Base-by-base conservation (phyloP, 352 stramenopile genomes). In the Globisporangium emineosum region DNA sequence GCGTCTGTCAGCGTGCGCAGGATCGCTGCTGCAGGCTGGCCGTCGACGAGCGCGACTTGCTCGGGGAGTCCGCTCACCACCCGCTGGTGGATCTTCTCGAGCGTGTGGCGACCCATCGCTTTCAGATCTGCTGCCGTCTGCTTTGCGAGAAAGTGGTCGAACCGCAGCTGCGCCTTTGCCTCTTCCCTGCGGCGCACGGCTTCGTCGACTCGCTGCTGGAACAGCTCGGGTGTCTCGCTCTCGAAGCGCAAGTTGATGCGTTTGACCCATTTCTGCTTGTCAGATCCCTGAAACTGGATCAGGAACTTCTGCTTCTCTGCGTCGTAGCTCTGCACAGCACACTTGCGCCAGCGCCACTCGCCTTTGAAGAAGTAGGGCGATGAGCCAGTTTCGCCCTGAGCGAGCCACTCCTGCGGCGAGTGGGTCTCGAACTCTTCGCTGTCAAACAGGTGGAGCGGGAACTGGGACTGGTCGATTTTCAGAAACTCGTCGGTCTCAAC, bases 181-280 rank as follows among this genome's bases (percentile, higher is more conserved):
- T 83, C 73, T 9, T 97, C 88, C 7, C 91, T 72, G 5, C 81
- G 71, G 21, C 64, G 61, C 45, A 83, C 57, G 0, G 93, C 93
- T 0, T 79, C 75, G 23, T 89, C 76, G 13, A 97, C 76, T 4
- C 91, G 86, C 27, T 69, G 58, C 60, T 97, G 76, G 67, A 97
- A 98, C 21, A 69, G 57, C 25, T 78, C 68, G 2, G 76, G 59
- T 15, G 79, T 72, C 72, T 98, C 87, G 15, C 62, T 86, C 42
- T 94, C 87, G 65, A 98, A 98, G 42, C 90, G 84, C 33, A 98
- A 70, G 58, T 98, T 98, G 75, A 98, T 95, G 58, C 93, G 76
- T 17, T 81, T 76, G 37, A 98, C 91, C 54, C 71, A 79, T 61
- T 98, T 98, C 23, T 91, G 80, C 37, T 81, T 81, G 62, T 96